Conservation (phyloP, 805 yeast species). For the Spathaspora arborariae region DNA sequence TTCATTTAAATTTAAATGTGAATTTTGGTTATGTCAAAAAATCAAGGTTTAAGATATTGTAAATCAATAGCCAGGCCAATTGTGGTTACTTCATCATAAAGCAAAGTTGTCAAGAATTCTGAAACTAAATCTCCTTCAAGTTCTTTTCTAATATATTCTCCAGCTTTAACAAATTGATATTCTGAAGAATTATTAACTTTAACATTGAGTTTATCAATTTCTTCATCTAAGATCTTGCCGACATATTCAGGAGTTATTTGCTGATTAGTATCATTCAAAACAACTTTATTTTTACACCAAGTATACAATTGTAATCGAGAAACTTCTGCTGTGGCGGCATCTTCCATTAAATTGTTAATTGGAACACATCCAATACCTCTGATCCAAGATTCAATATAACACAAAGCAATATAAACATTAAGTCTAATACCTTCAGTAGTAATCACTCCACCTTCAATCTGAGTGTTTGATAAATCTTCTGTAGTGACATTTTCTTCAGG, state of each 20-base stretch:
- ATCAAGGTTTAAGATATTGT: conserved; percentile 11
- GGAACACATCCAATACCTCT: conserved; percentile 84
- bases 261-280: conserved; percentile 54
- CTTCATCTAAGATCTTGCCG: conserved; percentile 53
- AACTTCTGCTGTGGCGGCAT: conserved; percentile 88
- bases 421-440: conserved; percentile 69
- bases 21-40: conserved; percentile 58
- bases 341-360: conserved; percentile 82
- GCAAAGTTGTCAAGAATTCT: conserved; percentile 72
- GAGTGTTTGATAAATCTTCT: conserved; percentile 58
- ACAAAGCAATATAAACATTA: conserved; percentile 70
- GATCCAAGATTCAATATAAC: conserved; percentile 84
- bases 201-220: conserved; percentile 54
- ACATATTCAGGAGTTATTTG: conserved; percentile 59
- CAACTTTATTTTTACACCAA: conserved; percentile 77
- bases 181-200: conserved; percentile 46
- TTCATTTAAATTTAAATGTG: conserved; percentile 56
- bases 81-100: conserved; percentile 70
- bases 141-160: conserved; percentile 67
- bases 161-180: conserved; percentile 67
- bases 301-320: conserved; percentile 71
- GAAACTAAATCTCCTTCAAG: conserved; percentile 67
- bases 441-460: conserved; percentile 56
- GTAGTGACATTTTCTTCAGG: conserved; percentile 52
- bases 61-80: conserved; percentile 36